Conservation (phyloP, 441 rosid genomes). For the Pelargonium cotyledonis region DNA sequence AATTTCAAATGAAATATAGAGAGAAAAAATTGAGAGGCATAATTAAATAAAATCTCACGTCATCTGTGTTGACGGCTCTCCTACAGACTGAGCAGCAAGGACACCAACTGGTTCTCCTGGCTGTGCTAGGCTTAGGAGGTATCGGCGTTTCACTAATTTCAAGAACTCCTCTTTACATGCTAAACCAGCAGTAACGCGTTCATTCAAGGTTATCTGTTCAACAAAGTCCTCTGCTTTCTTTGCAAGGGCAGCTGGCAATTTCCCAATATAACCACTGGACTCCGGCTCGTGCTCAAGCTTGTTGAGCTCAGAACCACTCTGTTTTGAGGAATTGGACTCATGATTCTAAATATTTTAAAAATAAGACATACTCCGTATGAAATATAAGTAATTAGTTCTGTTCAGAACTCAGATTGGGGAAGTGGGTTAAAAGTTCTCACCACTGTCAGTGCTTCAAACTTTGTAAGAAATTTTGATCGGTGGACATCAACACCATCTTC, state of each 20-base stretch:
- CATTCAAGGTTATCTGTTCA: conserved; percentile 37
- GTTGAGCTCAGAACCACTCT: conserved; percentile 22
- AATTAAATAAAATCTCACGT: conserved; percentile 53
- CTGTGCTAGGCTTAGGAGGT: conserved; percentile 83
- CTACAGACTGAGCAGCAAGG: conserved; percentile 98
- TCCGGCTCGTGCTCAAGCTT: conserved; percentile 23
- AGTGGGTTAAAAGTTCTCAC: conserved; percentile 35
- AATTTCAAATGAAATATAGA: not conserved
- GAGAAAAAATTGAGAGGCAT: not conserved
- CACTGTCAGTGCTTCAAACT: conserved; percentile 59
- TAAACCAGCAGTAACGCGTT: conserved; percentile 32
- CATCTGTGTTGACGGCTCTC: conserved; percentile 99
- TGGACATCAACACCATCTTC: conserved; percentile 99
- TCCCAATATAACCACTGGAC: conserved; percentile 46
- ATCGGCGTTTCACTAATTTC: conserved; percentile 64
- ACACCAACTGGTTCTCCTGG: conserved; percentile 99
- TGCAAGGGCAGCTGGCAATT: conserved; percentile 61
- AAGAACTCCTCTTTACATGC: conserved; percentile 47
- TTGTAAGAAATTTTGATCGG: conserved; percentile 66
- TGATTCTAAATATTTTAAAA: too few species aligned
- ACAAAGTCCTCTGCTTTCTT: conserved; percentile 62
- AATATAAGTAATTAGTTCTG: conserved; percentile 12
- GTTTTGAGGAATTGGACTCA: conserved; percentile 47
- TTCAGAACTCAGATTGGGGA: conserved; percentile 17
- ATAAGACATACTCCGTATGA: too few species aligned